These are phyloP conservation scores for Starmera pachycereana DNA, from an alignment of 805 yeast species.

Conservation along the genomic window DNA sequence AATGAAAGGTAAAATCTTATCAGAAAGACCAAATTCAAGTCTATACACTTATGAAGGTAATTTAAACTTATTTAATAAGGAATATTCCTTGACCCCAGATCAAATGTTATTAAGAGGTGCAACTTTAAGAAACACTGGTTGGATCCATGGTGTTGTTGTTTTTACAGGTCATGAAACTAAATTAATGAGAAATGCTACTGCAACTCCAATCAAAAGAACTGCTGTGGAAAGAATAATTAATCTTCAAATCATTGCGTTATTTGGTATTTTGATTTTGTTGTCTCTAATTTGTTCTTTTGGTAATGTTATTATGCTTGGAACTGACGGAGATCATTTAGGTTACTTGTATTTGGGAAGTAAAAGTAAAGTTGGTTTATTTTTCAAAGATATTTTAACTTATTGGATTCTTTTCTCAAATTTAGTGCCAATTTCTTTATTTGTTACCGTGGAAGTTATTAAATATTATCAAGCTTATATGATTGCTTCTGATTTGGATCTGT, in stretches of 20 bases:
- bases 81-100: conserved; percentile 75
- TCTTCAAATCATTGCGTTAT: conserved; percentile 80
- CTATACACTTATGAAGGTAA: conserved; percentile 94
- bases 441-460: conserved; percentile 91
- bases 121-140: conserved; percentile 83
- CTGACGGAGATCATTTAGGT: conserved; percentile 39
- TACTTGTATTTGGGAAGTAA: conserved; percentile 65
- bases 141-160: conserved; percentile 89
- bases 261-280: conserved; percentile 65
- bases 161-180: conserved; percentile 99
- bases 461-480: conserved; percentile 93
- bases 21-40: conserved; percentile 92
- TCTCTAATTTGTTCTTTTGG: conserved; percentile 81
- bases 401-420: conserved; percentile 95
- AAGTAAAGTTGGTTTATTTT: conserved; percentile 60
- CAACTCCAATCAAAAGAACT: conserved; percentile 94
- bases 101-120: conserved; percentile 94
- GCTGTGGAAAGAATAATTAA: conserved; percentile 95
- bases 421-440: conserved; percentile 96
- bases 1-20: conserved; percentile 50
- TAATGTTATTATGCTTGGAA: conserved; percentile 62
- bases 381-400: conserved; percentile 79
- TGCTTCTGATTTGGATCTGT: conserved; percentile 90
- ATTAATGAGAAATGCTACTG: conserved; percentile 96
- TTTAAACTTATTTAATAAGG: conserved; percentile 39